These are phyloP conservation scores for Yueomyces sinensis DNA, from an alignment of 805 yeast genomes.

Conservation along the genomic window DNA sequence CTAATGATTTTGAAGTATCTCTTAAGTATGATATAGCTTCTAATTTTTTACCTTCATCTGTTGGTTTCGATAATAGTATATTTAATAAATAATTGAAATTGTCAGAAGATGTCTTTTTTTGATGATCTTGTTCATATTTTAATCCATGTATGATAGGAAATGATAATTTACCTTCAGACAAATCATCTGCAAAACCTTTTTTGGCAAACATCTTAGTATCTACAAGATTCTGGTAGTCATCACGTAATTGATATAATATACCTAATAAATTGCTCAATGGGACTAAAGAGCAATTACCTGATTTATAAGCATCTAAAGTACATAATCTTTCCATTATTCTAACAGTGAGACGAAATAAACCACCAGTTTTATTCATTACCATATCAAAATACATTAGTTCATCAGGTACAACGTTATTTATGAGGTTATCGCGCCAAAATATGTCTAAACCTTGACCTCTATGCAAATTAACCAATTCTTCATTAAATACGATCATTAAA, in stretches of 20 bases:
- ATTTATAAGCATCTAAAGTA: background rate
- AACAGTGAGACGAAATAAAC: conserved; percentile 65
- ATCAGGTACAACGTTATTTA: conserved; percentile 33
- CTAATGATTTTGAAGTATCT: conserved; percentile 18
- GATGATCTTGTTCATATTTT: conserved; percentile 8
- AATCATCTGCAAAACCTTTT: conserved; percentile 76
- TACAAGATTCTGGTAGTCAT: conserved; percentile 65
- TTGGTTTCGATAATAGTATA: conserved; percentile 41
- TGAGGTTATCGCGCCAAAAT: conserved; percentile 63
- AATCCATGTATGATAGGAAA: conserved; percentile 71
- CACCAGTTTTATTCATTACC: conserved; percentile 87
- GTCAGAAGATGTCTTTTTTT: conserved; percentile 1
- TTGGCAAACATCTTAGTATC: conserved; percentile 33
- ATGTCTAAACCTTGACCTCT: conserved; percentile 85
- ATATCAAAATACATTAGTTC: conserved; percentile 56
- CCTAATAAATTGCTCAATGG: conserved; percentile 70
- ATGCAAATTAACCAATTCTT: conserved; percentile 71
- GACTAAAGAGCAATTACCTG: conserved; percentile 25
- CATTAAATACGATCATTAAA: conserved; percentile 35
- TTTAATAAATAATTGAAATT: conserved; percentile 29
- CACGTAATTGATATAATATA: conserved; percentile 70
- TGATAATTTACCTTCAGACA: conserved; percentile 81
- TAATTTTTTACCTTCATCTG: conserved; percentile 34
- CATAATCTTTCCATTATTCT: conserved; percentile 38
- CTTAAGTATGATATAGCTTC: conserved; percentile 38